phyloP scores from a whole-genome alignment of 2,329 filamentous ascomycete species.

The Colletotrichum liriopes region DNA sequence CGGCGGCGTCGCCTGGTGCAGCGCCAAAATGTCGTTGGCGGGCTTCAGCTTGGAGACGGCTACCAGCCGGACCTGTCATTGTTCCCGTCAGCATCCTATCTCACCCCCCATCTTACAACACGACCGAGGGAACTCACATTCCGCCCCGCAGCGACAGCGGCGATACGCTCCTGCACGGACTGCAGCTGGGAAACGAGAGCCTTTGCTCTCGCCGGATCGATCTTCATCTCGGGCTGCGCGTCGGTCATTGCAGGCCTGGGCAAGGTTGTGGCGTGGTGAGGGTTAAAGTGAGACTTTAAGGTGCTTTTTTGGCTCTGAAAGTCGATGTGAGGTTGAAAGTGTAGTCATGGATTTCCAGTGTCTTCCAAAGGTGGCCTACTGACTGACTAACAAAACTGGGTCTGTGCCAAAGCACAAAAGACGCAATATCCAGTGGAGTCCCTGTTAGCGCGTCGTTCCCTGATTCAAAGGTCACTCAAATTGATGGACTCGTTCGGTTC shows the following conservation, averaged over 20 bases:
- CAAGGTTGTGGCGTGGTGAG: not conserved
- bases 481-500: not conserved
- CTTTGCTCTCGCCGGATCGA: conserved; percentile 74
- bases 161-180: conserved; percentile 72
- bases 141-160: conserved; percentile 66
- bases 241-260: conserved; percentile 40
- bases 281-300: not conserved
- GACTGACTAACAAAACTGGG: conserved; percentile 27
- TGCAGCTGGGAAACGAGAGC: conserved; percentile 75
- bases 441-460: conserved; percentile 7
- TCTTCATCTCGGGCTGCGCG: conserved; percentile 67
- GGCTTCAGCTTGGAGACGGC: conserved; percentile 98
- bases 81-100: not conserved
- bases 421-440: not conserved
- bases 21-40: conserved; percentile 88
- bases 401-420: not conserved
- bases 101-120: not conserved
- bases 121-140: conserved; percentile 61
- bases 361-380: conserved; percentile 13
- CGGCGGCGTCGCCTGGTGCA: conserved; percentile 72
- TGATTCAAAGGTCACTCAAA: not conserved
- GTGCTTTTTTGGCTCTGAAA: not conserved
- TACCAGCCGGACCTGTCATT: conserved; percentile 82
- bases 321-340: not conserved
- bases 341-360: conserved; percentile 35